These are phyloP conservation scores for Bryum argenteum DNA, from an alignment of 225 moss, liverwort and hornwort genomes.

Conservation along the genomic window DNA sequence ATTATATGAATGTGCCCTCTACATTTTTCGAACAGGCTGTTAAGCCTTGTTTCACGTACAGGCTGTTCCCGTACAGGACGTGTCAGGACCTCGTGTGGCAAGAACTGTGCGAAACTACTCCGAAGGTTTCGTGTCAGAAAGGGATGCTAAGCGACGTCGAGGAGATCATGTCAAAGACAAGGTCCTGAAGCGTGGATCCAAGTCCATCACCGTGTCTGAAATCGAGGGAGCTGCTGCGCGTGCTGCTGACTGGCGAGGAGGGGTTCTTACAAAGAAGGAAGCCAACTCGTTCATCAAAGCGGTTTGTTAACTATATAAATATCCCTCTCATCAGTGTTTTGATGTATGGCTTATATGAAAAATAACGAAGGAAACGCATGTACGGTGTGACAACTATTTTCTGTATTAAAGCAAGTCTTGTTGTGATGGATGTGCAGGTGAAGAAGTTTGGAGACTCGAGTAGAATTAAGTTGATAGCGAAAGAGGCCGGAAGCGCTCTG, in stretches of 20 bases:
- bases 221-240: slow-evolving; percentile 87
- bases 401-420: slow-evolving; percentile 3
- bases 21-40: slow-evolving; percentile 37
- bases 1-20: background rate
- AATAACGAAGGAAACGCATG: background rate
- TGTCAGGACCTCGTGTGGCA: slow-evolving; percentile 78
- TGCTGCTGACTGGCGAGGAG: slow-evolving; percentile 76
- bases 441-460: slow-evolving; percentile 89
- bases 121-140: slow-evolving; percentile 62
- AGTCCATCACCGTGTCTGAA: slow-evolving; percentile 59
- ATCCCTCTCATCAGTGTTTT: slow-evolving; percentile 11
- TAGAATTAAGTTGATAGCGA: slow-evolving; percentile 79
- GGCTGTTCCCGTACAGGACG: slow-evolving; percentile 56
- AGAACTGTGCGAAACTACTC: slow-evolving; percentile 89
- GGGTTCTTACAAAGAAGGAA: slow-evolving; percentile 85
- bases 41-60: slow-evolving; percentile 56
- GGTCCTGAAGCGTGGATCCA: slow-evolving; percentile 69
- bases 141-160: slow-evolving; percentile 79
- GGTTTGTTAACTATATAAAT: slow-evolving; percentile 52
- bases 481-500: slow-evolving; percentile 86
- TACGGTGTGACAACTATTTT: slow-evolving; percentile 10
- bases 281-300: slow-evolving; percentile 89
- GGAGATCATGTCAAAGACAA: slow-evolving; percentile 78
- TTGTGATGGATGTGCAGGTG: slow-evolving; percentile 56
- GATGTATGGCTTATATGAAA: background rate